Evolutionary conservation across 495 filamentous ascomycete species (phyloP).

Genomic region (Tuber magnatum): DNA sequence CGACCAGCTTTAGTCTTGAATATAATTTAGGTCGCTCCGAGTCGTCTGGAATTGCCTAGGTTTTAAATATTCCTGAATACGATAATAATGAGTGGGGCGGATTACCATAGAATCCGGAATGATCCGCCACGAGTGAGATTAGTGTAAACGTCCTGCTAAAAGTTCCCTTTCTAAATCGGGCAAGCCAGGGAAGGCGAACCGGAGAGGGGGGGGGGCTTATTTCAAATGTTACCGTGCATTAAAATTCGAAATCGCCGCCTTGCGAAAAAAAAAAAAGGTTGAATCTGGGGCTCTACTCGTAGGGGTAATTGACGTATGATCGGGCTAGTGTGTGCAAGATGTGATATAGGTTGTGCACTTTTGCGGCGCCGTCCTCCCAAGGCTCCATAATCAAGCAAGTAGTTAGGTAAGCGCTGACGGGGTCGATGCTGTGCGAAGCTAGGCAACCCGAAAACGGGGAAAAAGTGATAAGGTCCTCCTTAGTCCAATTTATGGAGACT

Average conservation of each 20-base stretch:
- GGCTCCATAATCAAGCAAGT: background rate
- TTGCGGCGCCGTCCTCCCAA: background rate
- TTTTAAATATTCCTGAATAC: background rate
- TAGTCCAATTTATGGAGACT: background rate
- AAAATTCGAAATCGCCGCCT: background rate
- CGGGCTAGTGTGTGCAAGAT: background rate
- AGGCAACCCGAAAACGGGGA: background rate
- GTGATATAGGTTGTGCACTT: background rate
- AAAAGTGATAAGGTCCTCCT: background rate
- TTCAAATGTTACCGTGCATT: background rate
- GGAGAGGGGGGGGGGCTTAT: background rate
- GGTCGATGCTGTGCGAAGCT: background rate
- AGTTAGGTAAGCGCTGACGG: background rate
- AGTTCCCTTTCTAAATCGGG: background rate
- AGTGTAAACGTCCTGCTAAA: background rate
- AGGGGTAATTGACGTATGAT: background rate
- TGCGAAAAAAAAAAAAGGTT: background rate
- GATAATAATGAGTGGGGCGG: background rate
- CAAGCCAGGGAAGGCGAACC: background rate
- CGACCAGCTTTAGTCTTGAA: background rate
- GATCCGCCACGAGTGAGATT: background rate
- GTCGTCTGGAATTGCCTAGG: background rate
- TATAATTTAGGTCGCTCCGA: background rate
- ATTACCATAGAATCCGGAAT: background rate
- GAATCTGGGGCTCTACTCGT: background rate